Percentiles rank a stretch among this genome's conserved stretches.
phyloP scores from a whole-genome alignment of 106 monocot genomes.

The Ottelia alismoides region DNA sequence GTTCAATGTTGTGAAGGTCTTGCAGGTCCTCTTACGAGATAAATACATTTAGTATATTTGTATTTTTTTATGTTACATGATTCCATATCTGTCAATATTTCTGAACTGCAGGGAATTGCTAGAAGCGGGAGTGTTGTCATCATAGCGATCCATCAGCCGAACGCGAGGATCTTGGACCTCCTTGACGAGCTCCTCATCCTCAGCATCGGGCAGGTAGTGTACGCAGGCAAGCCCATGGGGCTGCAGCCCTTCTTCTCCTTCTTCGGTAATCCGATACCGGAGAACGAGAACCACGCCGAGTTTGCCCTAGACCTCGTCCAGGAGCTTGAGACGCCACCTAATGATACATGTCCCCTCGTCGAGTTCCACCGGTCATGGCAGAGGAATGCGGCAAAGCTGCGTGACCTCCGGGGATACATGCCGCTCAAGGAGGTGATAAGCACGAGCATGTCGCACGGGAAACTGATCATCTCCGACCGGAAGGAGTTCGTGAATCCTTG shows the following conservation, averaged over 20 bases:
- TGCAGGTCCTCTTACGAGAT: too few relatives aligned
- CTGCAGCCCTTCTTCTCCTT: conserved; percentile 8
- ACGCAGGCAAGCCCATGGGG: conserved; percentile 3
- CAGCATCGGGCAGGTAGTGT: conserved; percentile 8
- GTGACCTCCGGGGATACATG: background rate
- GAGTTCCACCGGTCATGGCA: conserved; percentile 2
- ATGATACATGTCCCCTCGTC: conserved; percentile 2
- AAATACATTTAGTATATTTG: too few relatives aligned
- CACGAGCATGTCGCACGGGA: too few relatives aligned
- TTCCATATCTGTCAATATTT: too few relatives aligned
- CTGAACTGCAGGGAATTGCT: conserved; percentile 9
- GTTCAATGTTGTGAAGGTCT: conserved; percentile 16
- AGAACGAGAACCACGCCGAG: conserved; percentile 15
- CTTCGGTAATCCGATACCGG: conserved; percentile 15
- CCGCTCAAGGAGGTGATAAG: conserved; percentile 65
- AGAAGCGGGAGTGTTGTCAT: conserved; percentile 10
- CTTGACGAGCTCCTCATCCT: conserved; percentile 22
- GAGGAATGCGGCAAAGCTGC: too few relatives aligned
- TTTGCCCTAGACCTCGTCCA: conserved; percentile 19
- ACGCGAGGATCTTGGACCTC: conserved; percentile 7
- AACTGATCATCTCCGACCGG: too few relatives aligned
- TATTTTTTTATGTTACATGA: too few relatives aligned
- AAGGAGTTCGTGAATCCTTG: too few relatives aligned
- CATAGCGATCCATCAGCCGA: conserved; percentile 16
- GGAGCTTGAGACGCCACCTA: conserved; percentile 5